Evolutionary conservation across 805 yeast genomes (phyloP), one percentile per base, ranked within the genome.

Genomic region (Barnettozyma vustinii): DNA sequence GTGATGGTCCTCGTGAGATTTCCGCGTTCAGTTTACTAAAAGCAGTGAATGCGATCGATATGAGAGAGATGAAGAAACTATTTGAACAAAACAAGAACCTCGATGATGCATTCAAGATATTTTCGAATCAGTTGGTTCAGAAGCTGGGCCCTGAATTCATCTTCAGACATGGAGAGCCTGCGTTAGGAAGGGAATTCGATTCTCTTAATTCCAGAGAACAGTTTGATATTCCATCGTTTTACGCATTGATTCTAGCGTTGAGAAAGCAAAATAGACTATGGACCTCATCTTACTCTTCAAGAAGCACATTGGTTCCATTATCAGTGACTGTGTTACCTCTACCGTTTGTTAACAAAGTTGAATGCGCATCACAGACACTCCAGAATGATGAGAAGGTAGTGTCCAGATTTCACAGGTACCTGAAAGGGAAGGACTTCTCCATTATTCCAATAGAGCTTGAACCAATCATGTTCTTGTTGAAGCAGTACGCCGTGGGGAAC

Each of bases 401-500:
- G 25, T 51, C 56, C 1, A 37, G 48, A 8, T 59, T 75, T 40
- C 33, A 51, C 2, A 58, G 57, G 10, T 58, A 54, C 9, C 51
- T 68, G 33, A 37, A 50, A 9, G 26, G 37, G 0, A 45, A 57
- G n/a, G n/a, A 26, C 21, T 13, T 15, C 20, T 16, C 32, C 15
- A 25, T 23, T 27, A 27, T 23, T 2, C 30, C 41, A 3, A n/a
- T 15, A 3, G 20, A 33, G 9, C 71, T 66, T 50, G 61, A 69
- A 0, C 70, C 71, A 1, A 63, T 77, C 4, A 58, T 82, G 13
- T 67, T 66, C 19, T 53, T 83, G 42, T 59, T 84, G 47, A 76
- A 74, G 51, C 77, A 78, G 39, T 84, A 78, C 59, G 72, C 79
- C 2, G 76, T 79, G 7, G 84, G 81, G 0, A 80, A 81, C 42